Evolutionary conservation across 169 alveolate species (phyloP).

Genomic region (Plasmodium inui): DNA sequence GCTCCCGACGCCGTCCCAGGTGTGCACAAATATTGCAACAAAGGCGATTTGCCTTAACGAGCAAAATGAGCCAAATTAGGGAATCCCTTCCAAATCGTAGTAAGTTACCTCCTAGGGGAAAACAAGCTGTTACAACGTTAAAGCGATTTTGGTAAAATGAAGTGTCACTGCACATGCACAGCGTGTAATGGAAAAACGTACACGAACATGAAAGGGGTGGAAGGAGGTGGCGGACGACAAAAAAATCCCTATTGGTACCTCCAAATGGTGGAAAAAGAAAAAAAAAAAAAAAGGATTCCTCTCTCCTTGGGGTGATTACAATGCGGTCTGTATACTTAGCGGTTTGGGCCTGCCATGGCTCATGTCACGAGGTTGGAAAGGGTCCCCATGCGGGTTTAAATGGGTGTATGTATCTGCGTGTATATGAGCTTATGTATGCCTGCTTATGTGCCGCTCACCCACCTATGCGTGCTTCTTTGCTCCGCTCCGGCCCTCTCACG

Average conservation of each 20-base stretch:
- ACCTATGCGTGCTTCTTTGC: neutral
- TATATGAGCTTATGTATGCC: too few relatives aligned
- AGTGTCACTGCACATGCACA: neutral
- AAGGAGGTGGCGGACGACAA: neutral
- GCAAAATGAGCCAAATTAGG: neutral
- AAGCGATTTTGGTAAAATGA: neutral
- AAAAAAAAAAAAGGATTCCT: neutral
- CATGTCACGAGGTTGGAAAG: neutral
- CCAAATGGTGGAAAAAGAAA: neutral
- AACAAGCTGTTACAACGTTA: neutral
- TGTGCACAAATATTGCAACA: neutral
- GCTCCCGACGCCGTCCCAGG: neutral
- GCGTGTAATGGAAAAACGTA: neutral
- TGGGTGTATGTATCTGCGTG: too few relatives aligned
- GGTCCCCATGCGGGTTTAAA: neutral
- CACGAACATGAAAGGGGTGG: neutral
- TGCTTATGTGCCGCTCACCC: too few relatives aligned
- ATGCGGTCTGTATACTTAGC: neutral
- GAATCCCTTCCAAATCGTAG: neutral
- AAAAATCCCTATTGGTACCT: neutral
- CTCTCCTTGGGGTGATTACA: neutral
- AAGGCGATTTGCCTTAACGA: neutral
- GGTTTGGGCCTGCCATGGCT: neutral
- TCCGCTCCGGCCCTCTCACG: neutral
- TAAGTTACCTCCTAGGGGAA: neutral